phyloP scores from a whole-genome alignment of 805 yeast genomes.

The Vanderwaltozyma tropicalis region DNA sequence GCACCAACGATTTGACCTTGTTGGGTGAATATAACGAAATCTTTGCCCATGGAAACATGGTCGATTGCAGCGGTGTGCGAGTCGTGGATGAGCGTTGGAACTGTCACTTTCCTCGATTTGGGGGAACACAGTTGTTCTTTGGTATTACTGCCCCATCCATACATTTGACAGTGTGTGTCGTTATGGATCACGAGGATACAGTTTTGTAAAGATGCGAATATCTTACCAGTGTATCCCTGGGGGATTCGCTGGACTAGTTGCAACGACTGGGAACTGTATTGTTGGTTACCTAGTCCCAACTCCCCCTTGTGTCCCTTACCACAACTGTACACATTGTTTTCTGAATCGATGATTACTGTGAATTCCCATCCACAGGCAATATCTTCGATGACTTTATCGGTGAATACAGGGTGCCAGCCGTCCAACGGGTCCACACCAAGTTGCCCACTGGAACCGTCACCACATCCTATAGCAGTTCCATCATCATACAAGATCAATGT shows the following conservation, averaged over 20 bases:
- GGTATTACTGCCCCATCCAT: conserved; percentile 44
- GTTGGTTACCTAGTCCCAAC: conserved; percentile 41
- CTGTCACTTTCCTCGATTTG: conserved; percentile 9
- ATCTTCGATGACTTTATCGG: conserved; percentile 30
- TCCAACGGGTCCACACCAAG: conserved; percentile 24
- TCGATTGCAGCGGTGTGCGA: conserved; percentile 5
- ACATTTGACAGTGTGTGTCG: conserved; percentile 31
- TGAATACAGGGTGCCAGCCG: conserved; percentile 2
- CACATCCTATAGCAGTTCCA: conserved; percentile 49
- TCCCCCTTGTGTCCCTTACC: conserved; percentile 72
- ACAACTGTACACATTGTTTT: conserved; percentile 36
- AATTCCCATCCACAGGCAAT: conserved; percentile 77
- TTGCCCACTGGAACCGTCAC: conserved; percentile 50
- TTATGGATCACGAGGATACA: conserved; percentile 66
- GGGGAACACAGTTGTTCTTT: conserved; percentile 36
- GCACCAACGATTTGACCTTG: conserved; percentile 7
- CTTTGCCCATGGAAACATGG: conserved; percentile 22
- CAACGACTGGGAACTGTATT: conserved; percentile 2
- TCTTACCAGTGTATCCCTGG: conserved; percentile 1
- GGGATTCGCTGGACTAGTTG: conserved; percentile 7
- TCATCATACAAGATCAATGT: conserved; percentile 46
- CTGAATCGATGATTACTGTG: conserved; percentile 38
- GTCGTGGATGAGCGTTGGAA: conserved; percentile 13
- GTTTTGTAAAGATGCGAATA: conserved; percentile 31
- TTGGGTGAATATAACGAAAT: conserved; percentile 16